Percentiles rank a stretch among this genome's conserved stretches.
Conservation (phyloP, 257 asterid species). For the Solanum chmielewskii region DNA sequence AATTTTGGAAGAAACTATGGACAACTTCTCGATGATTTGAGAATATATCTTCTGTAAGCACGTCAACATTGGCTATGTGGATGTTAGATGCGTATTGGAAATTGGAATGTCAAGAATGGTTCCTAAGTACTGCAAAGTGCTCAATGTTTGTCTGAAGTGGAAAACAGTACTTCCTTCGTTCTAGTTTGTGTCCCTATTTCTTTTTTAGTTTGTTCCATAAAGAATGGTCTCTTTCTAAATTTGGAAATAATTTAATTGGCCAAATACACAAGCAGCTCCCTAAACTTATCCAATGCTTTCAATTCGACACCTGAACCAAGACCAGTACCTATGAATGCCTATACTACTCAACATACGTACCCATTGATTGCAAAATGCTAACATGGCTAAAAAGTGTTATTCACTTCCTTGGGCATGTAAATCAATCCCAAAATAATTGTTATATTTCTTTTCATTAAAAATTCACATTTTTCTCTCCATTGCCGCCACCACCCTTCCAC, state of each 20-base stretch:
- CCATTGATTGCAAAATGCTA: neutral
- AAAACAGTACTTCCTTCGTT: neutral
- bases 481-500: neutral
- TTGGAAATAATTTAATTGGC: neutral
- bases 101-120: neutral
- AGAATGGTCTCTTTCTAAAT: neutral
- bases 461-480: neutral
- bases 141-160: neutral
- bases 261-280: neutral
- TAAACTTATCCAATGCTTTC: neutral
- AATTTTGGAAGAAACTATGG: neutral
- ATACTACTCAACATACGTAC: neutral
- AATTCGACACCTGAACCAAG: neutral
- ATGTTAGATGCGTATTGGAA: neutral
- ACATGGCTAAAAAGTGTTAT: neutral
- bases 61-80: neutral
- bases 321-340: neutral
- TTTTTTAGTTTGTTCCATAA: neutral
- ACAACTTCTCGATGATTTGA: neutral
- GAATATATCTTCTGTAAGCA: neutral
- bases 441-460: neutral
- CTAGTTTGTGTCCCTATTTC: neutral
- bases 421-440: neutral
- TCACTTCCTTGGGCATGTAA: neutral
- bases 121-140: neutral